phyloP scores from a whole-genome alignment of 768 basidiomycete species.

The Hortiboletus campestris region DNA sequence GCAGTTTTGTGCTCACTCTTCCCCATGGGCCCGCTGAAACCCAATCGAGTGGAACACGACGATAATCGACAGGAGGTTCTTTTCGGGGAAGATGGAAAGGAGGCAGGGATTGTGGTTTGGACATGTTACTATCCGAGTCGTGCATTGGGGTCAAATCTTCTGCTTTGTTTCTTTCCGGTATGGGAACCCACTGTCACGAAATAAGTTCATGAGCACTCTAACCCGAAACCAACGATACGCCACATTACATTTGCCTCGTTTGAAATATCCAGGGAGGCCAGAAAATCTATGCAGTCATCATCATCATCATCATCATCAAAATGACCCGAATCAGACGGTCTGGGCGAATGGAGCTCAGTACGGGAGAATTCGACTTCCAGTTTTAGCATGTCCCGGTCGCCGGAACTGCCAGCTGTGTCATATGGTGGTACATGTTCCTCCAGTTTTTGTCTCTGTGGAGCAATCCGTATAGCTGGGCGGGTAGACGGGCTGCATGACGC shows the following conservation, averaged over 20 bases:
- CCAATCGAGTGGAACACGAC: conserved; percentile 21
- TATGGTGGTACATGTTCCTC: neutral
- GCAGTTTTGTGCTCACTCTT: conserved; percentile 12
- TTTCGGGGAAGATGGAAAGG: conserved; percentile 14
- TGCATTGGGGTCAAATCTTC: conserved; percentile 28
- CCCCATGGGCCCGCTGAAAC: conserved; percentile 18
- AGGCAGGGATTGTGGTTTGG: neutral
- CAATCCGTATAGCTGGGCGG: neutral
- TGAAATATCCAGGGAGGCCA: conserved; percentile 31
- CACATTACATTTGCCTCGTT: conserved; percentile 29
- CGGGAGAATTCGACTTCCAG: conserved; percentile 1
- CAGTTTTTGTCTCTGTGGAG: conserved; percentile 22
- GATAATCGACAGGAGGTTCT: conserved; percentile 19
- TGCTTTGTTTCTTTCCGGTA: conserved; percentile 30
- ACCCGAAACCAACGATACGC: neutral
- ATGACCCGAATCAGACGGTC: neutral
- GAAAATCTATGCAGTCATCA: conserved; percentile 19
- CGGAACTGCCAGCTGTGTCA: neutral
- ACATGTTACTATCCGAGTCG: neutral
- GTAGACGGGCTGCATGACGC: neutral
- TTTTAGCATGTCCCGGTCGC: neutral
- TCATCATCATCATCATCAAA: conserved; percentile 21
- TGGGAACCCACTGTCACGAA: conserved; percentile 24
- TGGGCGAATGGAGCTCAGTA: conserved; percentile 3
- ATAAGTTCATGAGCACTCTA: conserved; percentile 1